Evolutionary conservation across 441 rosid species (phyloP).

Genomic region (Populus trichocarpa): DNA sequence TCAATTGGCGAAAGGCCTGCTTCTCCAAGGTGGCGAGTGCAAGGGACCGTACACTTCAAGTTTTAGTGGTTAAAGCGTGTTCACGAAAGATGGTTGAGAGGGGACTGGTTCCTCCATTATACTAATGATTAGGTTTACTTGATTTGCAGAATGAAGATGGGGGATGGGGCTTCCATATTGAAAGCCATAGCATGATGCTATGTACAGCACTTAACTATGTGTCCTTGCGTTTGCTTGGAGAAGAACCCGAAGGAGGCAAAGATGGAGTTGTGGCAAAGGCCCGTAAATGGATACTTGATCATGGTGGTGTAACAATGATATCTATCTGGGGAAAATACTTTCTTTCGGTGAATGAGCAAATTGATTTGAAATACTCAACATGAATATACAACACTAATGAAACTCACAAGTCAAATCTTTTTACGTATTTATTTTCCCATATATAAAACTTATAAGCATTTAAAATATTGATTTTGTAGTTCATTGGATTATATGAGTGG

Average conservation of each 20-base stretch:
- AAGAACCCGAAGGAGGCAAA: constrained; percentile 37
- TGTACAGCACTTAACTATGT: constrained; percentile 53
- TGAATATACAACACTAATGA: too few species aligned
- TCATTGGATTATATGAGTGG: constrained; percentile 74
- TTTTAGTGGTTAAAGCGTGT: too few species aligned
- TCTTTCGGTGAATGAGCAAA: constrained; percentile 32
- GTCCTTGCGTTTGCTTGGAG: constrained; percentile 59
- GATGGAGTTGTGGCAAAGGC: constrained; percentile 43
- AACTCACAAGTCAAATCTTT: too few species aligned
- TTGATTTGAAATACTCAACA: neutral
- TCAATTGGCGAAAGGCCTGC: neutral
- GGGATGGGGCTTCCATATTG: constrained; percentile 77
- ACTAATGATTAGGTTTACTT: too few species aligned
- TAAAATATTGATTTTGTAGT: constrained; percentile 23
- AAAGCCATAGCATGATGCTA: constrained; percentile 66
- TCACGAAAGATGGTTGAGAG: neutral
- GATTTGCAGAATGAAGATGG: constrained; percentile 70
- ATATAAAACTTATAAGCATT: neutral
- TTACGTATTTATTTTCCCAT: too few species aligned
- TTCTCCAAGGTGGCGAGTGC: neutral
- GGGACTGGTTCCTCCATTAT: too few species aligned
- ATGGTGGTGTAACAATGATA: constrained; percentile 46
- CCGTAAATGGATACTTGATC: constrained; percentile 65
- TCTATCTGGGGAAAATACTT: constrained; percentile 60
- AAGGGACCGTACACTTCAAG: too few species aligned